Percentiles rank a stretch among this genome's conserved stretches.
phyloP scores from a whole-genome alignment of 1,139 yeast species.

The Zygoascus sp. region DNA sequence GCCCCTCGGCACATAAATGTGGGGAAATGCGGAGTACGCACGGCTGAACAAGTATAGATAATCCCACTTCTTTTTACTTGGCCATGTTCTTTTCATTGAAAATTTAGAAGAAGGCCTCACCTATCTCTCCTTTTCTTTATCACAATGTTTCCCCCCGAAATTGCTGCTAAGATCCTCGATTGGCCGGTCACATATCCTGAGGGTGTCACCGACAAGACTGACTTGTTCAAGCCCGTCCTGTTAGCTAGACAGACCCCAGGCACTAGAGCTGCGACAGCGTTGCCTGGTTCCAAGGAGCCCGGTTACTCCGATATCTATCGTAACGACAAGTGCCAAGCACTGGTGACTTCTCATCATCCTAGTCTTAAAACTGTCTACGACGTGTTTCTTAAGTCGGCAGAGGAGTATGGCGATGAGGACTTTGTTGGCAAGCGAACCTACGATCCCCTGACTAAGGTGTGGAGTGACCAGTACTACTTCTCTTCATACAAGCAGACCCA shows the following conservation, averaged over 20 bases:
- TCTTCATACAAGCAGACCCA: slow-evolving; percentile 43
- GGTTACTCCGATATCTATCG: slow-evolving; percentile 57
- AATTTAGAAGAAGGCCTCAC: not conserved
- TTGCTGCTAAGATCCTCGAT: slow-evolving; percentile 7
- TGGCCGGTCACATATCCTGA: slow-evolving; percentile 11
- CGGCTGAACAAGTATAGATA: no score
- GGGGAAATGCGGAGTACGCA: not conserved
- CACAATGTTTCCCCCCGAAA: slow-evolving; percentile 9
- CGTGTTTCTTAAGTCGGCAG: slow-evolving; percentile 43
- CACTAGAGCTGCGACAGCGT: slow-evolving; percentile 37
- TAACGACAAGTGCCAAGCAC: slow-evolving; percentile 39
- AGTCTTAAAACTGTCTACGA: slow-evolving; percentile 47
- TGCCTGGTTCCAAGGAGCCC: slow-evolving; percentile 44
- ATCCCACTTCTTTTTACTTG: no score
- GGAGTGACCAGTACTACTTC: slow-evolving; percentile 44
- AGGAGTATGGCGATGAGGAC: slow-evolving; percentile 37
- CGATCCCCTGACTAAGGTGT: slow-evolving; percentile 43
- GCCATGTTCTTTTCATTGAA: no score
- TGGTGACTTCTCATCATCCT: slow-evolving; percentile 49
- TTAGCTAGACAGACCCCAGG: slow-evolving; percentile 15
- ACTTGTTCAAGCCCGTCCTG: slow-evolving; percentile 6
- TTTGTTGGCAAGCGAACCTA: slow-evolving; percentile 51
- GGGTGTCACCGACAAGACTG: slow-evolving; percentile 9
- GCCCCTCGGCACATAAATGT: not conserved
- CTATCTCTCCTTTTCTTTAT: not conserved